Conservation (phyloP, 1,284 basidiomycete genomes). For the Cryptococcus sp. region DNA sequence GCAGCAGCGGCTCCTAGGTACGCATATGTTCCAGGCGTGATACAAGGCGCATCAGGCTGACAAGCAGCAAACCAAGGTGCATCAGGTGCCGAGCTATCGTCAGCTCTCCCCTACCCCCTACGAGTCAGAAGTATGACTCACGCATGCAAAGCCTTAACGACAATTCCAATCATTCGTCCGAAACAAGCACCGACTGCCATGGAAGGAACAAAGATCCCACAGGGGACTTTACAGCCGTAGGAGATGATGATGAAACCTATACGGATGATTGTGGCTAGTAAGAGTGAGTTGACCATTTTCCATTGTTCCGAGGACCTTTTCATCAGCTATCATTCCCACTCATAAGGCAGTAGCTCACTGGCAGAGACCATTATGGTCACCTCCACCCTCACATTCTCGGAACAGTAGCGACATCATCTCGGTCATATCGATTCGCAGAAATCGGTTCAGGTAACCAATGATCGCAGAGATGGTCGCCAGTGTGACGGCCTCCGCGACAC, state of each 20-base stretch:
- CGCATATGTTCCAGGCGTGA: constrained; percentile 96
- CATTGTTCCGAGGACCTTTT: constrained; percentile 81
- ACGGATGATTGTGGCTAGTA: constrained; percentile 86
- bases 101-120: not conserved
- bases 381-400: constrained; percentile 90
- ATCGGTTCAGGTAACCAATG: constrained; percentile 90
- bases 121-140: constrained; percentile 44
- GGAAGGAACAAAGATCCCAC: constrained; percentile 95
- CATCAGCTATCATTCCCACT: not conserved
- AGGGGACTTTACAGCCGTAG: constrained; percentile 95
- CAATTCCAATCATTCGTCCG: constrained; percentile 90
- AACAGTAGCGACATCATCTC: constrained; percentile 96
- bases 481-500: constrained; percentile 80
- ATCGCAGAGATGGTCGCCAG: constrained; percentile 85
- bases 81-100: constrained; percentile 65
- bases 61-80: constrained; percentile 87
- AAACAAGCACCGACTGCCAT: constrained; percentile 98
- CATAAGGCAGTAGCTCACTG: constrained; percentile 60
- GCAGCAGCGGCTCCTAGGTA: constrained; percentile 91
- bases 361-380: constrained; percentile 88
- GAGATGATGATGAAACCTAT: constrained; percentile 83
- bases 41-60: constrained; percentile 87
- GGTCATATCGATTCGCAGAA: constrained; percentile 96
- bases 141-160: constrained; percentile 88
- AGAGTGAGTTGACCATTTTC: constrained; percentile 86